Conservation (phyloP, 2,329 filamentous ascomycete species). For the Paradendryphiella salina region DNA sequence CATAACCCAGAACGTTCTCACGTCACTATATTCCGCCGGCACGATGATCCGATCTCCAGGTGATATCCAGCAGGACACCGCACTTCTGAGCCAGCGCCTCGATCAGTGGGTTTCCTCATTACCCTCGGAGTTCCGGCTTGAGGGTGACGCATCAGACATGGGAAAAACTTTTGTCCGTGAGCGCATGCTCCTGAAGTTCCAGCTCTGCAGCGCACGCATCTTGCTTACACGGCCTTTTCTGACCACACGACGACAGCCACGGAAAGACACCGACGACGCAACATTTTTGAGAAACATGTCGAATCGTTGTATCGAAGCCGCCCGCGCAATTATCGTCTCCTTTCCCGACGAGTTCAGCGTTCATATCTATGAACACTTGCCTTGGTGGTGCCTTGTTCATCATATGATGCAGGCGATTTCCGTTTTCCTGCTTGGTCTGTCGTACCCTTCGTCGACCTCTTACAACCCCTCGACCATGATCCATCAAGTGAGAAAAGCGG, state of each 20-base stretch:
- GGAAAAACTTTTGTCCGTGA: slow-evolving; percentile 25
- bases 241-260: slow-evolving; percentile 30
- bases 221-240: slow-evolving; percentile 48
- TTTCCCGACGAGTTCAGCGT: slow-evolving; percentile 42
- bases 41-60: slow-evolving; percentile 39
- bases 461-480: slow-evolving; percentile 27
- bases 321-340: slow-evolving; percentile 39
- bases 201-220: slow-evolving; percentile 46
- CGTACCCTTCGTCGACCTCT: slow-evolving; percentile 29
- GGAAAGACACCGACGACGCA: slow-evolving; percentile 21
- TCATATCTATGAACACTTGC: slow-evolving; percentile 40
- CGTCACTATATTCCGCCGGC: slow-evolving; percentile 44
- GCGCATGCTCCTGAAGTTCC: slow-evolving; percentile 39
- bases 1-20: slow-evolving; percentile 43
- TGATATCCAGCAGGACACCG: slow-evolving; percentile 42
- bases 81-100: slow-evolving; percentile 37
- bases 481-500: slow-evolving; percentile 33
- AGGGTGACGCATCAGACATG: slow-evolving; percentile 6
- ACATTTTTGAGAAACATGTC: slow-evolving; percentile 41
- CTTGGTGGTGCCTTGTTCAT: slow-evolving; percentile 50
- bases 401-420: slow-evolving; percentile 48
- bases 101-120: slow-evolving; percentile 42
- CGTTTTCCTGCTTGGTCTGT: slow-evolving; percentile 46
- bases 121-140: slow-evolving; percentile 37
- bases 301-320: slow-evolving; percentile 44